phyloP scores from a whole-genome alignment of 2,329 filamentous ascomycete genomes.

The Pestalotiopsis sp. region DNA sequence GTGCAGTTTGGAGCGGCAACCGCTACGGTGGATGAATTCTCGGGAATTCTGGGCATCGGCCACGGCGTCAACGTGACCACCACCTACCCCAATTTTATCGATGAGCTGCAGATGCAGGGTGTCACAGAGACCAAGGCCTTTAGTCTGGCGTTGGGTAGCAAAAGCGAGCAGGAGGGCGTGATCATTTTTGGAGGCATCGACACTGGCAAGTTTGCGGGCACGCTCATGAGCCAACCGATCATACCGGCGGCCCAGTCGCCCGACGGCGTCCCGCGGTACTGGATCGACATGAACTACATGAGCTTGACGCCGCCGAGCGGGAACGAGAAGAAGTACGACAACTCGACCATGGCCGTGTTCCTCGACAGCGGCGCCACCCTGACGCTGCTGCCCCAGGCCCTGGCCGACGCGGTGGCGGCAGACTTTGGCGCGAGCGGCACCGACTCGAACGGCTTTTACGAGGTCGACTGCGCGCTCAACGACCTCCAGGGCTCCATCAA shows the following conservation, averaged over 20 bases:
- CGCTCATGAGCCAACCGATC: slow-evolving; percentile 63
- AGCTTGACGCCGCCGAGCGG: slow-evolving; percentile 41
- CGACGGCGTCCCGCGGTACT: slow-evolving; percentile 55
- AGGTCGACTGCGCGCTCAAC: slow-evolving; percentile 46
- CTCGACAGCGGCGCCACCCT: slow-evolving; percentile 73
- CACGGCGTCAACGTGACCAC: slow-evolving; percentile 56
- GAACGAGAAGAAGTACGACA: slow-evolving; percentile 34
- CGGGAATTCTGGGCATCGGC: slow-evolving; percentile 74
- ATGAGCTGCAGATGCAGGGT: slow-evolving; percentile 51
- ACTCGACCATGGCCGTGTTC: slow-evolving; percentile 56
- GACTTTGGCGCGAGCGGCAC: slow-evolving; percentile 47
- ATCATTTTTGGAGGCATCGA: slow-evolving; percentile 72
- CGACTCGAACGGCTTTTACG: slow-evolving; percentile 46
- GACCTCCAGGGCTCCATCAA: slow-evolving; percentile 45
- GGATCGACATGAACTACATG: slow-evolving; percentile 51
- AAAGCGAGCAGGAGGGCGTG: slow-evolving; percentile 60
- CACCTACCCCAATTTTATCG: slow-evolving; percentile 53
- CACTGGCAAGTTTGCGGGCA: slow-evolving; percentile 63
- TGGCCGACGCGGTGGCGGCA: slow-evolving; percentile 52
- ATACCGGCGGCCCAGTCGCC: slow-evolving; percentile 56
- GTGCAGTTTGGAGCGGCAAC: slow-evolving; percentile 70
- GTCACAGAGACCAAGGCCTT: slow-evolving; percentile 64
- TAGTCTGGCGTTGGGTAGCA: slow-evolving; percentile 66
- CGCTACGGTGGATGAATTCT: slow-evolving; percentile 46
- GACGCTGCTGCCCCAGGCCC: slow-evolving; percentile 62